Evolutionary conservation across 1,139 yeast genomes (phyloP).

Genomic region (Pichia inconspicua): DNA sequence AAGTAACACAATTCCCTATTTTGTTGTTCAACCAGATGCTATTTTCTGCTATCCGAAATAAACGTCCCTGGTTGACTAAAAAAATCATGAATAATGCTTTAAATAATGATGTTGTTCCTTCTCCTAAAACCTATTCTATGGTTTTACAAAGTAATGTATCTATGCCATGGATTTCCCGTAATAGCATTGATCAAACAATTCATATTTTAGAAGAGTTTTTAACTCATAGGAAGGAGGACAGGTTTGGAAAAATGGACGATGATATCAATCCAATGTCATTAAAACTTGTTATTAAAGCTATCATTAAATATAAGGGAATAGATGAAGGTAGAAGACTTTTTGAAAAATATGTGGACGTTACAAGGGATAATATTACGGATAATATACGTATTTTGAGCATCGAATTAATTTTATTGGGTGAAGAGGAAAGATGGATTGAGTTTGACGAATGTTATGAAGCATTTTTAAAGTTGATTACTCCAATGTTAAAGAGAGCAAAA

Average conservation of each 20-base stretch:
- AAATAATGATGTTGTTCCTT: constrained; percentile 29
- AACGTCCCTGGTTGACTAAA: constrained; percentile 36
- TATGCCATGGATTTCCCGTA: constrained; percentile 13
- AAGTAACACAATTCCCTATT: constrained; percentile 22
- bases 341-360: constrained; percentile 20
- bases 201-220: constrained; percentile 22
- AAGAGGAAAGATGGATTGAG: constrained; percentile 27
- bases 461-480: constrained; percentile 16
- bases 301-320: constrained; percentile 16
- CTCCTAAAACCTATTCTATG: constrained; percentile 35
- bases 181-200: constrained; percentile 27
- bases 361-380: constrained; percentile 19
- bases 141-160: constrained; percentile 19
- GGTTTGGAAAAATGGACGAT: constrained; percentile 23
- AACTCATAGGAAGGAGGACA: constrained; percentile 17
- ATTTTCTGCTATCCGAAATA: constrained; percentile 31
- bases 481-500: constrained; percentile 14
- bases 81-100: constrained; percentile 35
- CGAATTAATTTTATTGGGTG: constrained; percentile 24
- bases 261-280: constrained; percentile 23
- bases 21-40: constrained; percentile 38
- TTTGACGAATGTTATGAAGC: constrained; percentile 23
- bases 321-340: constrained; percentile 21
- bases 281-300: constrained; percentile 16
- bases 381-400: constrained; percentile 21